Conservation (phyloP, 2,329 filamentous ascomycete species). For the Gliomastix tumulicola region DNA sequence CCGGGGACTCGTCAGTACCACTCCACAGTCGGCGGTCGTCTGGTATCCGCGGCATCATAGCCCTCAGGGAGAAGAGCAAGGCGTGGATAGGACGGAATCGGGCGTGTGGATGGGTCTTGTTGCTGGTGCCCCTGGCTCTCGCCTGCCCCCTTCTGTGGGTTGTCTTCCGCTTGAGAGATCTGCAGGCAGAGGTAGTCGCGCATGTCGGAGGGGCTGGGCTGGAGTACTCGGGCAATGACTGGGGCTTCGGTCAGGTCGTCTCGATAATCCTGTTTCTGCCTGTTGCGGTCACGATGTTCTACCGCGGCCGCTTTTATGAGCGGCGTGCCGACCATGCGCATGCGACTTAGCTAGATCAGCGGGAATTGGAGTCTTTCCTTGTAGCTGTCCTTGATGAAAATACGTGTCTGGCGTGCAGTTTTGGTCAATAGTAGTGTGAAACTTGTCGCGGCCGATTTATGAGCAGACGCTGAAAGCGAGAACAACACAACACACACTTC, state of each 20-base stretch:
- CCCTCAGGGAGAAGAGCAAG: background rate
- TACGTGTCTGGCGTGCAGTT: conserved; percentile 17
- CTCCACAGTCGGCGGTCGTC: too few relatives aligned
- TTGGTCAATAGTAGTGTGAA: conserved; percentile 17
- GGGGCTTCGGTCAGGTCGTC: conserved; percentile 14
- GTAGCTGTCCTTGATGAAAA: too few relatives aligned
- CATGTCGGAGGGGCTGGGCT: too few relatives aligned
- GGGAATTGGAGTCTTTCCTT: too few relatives aligned
- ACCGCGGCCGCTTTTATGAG: conserved; percentile 7
- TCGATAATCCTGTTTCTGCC: conserved; percentile 13
- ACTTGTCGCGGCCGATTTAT: too few relatives aligned
- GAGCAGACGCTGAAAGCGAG: too few relatives aligned
- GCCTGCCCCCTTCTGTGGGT: conserved; percentile 1
- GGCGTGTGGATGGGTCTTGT: background rate
- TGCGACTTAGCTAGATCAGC: too few relatives aligned
- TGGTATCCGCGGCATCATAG: too few relatives aligned
- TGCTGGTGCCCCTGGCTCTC: background rate
- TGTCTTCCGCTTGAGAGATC: background rate
- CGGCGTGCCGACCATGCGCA: background rate
- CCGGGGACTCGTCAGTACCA: too few relatives aligned
- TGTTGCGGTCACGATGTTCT: conserved; percentile 11
- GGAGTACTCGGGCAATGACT: conserved; percentile 5
- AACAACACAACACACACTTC: too few relatives aligned
- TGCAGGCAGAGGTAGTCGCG: background rate
- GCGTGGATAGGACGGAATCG: background rate